A percentile compares a stretch with the other conserved stretches of the same genome.
phyloP scores from a whole-genome alignment of 306 rosid species.

The Castanea mollissima region DNA sequence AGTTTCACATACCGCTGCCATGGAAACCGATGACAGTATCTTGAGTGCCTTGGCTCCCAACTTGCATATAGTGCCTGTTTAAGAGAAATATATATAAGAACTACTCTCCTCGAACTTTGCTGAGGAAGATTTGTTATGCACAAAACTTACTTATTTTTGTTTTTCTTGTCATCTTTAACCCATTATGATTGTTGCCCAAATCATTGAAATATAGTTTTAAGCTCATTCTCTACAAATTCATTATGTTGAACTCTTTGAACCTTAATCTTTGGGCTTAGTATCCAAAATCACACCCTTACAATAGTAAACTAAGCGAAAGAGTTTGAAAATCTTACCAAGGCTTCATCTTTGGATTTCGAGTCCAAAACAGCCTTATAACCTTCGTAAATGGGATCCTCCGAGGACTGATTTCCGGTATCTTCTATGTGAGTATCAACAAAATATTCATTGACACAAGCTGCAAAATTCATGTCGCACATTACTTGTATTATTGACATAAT shows the following conservation, averaged over 20 bases:
- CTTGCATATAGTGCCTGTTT: constrained; percentile 85
- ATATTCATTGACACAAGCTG: constrained; percentile 87
- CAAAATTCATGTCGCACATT: constrained; percentile 24
- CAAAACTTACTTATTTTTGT: too few species aligned
- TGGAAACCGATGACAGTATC: constrained; percentile 73
- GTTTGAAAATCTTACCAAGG: constrained; percentile 44
- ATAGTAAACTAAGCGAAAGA: constrained; percentile 12
- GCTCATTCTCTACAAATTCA: too few species aligned
- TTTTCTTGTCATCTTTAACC: too few species aligned
- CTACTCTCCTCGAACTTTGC: too few species aligned
- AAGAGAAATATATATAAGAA: too few species aligned
- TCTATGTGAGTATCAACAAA: constrained; percentile 55
- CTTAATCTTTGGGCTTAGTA: too few species aligned
- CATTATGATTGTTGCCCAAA: too few species aligned
- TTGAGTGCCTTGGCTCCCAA: constrained; percentile 97
- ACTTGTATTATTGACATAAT: constrained; percentile 19
- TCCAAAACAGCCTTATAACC: constrained; percentile 92
- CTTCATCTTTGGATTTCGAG: constrained; percentile 85
- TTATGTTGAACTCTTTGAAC: too few species aligned
- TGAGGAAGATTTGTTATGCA: too few species aligned
- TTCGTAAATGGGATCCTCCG: constrained; percentile 61
- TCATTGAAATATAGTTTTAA: too few species aligned
- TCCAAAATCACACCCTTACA: too few species aligned
- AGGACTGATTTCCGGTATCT: constrained; percentile 24
- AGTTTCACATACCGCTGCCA: constrained; percentile 92